phyloP scores from a whole-genome alignment of 306 rosid genomes.

The Prunus davidiana region DNA sequence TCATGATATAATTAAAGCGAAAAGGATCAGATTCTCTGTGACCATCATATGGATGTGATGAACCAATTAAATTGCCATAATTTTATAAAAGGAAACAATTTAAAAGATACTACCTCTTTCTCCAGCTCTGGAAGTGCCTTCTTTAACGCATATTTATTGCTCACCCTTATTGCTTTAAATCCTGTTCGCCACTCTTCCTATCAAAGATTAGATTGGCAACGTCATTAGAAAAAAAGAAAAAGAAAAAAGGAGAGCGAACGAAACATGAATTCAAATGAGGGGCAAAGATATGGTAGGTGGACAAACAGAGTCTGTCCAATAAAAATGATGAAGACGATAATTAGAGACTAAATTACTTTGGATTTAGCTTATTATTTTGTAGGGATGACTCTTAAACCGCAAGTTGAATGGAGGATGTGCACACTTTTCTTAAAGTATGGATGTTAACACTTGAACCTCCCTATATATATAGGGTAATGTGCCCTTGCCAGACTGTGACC shows the following conservation, averaged over 20 bases:
- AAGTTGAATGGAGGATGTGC: no score
- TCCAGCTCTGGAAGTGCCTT: conserved; percentile 92
- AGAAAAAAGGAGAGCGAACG: neutral
- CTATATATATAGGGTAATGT: no score
- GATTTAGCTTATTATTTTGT: no score
- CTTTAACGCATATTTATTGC: conserved; percentile 76
- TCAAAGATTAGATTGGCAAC: conserved; percentile 18
- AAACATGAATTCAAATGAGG: neutral
- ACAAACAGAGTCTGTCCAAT: no score
- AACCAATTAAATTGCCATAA: neutral
- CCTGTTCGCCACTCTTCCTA: conserved; percentile 99
- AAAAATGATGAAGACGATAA: no score
- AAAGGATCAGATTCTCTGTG: conserved; percentile 24
- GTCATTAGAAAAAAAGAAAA: neutral
- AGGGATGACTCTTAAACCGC: no score
- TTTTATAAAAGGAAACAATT: neutral
- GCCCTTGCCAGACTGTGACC: no score
- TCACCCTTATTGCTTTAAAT: conserved; percentile 81
- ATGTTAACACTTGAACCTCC: no score
- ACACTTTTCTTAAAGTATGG: no score
- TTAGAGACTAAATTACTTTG: no score
- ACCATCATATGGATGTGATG: neutral
- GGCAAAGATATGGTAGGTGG: neutral
- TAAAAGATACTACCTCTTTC: conserved; percentile 67
- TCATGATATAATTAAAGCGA: conserved; percentile 26